phyloP scores from a whole-genome alignment of 192 early-diverging fungal species.

The Rhizophagus prolifer region DNA sequence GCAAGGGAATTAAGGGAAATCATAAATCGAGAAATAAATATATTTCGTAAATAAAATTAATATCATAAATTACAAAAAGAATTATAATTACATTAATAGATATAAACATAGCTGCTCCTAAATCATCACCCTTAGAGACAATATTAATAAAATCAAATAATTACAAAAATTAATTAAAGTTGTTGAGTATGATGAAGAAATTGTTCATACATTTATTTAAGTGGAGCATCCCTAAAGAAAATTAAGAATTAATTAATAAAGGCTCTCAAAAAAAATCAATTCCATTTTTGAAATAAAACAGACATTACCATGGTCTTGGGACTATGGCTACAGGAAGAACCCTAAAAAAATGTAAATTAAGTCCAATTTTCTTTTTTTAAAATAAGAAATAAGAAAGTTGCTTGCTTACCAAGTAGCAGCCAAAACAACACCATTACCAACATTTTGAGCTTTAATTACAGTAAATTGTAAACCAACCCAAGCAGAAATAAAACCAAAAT shows the following conservation, averaged over 20 bases:
- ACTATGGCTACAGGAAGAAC: constrained; percentile 45
- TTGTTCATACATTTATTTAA: background rate
- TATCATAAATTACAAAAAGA: no score
- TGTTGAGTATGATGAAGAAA: no score
- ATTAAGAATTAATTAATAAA: background rate
- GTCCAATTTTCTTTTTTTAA: background rate
- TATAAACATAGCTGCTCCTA: no score
- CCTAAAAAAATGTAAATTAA: constrained; percentile 28
- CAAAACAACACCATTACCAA: constrained; percentile 40
- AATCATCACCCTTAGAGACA: no score
- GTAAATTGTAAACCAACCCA: constrained; percentile 46
- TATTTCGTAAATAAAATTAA: no score
- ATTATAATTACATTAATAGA: no score
- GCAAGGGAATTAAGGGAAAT: no score
- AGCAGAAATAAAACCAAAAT: constrained; percentile 41
- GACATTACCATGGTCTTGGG: constrained; percentile 40
- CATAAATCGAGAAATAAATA: no score
- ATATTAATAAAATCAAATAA: no score
- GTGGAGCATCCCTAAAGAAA: background rate
- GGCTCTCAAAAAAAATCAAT: background rate
- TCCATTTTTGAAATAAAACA: background rate
- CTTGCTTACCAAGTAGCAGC: constrained; percentile 44
- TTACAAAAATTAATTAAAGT: no score
- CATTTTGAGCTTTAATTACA: constrained; percentile 39
- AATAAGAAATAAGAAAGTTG: no score